Conservation (phyloP, 306 rosid species). For the Vigna angularis region DNA sequence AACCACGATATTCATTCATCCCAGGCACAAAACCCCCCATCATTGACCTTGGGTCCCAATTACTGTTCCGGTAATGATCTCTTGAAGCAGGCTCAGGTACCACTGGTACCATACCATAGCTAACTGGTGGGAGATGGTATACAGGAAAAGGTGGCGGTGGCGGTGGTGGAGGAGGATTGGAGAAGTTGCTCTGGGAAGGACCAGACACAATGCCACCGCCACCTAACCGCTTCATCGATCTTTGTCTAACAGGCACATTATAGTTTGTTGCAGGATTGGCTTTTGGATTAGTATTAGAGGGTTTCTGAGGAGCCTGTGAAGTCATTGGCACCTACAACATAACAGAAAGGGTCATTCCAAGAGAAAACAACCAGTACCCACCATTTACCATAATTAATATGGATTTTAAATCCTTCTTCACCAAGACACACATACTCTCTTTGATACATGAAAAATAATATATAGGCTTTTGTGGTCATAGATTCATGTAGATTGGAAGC, state of each 20-base stretch:
- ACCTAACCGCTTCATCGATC: conserved; percentile 59
- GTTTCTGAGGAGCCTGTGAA: conserved; percentile 60
- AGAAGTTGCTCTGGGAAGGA: conserved; percentile 51
- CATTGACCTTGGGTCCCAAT: conserved; percentile 64
- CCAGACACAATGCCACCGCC: conserved; percentile 56
- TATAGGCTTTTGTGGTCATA: background rate
- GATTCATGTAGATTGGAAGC: too few relatives aligned
- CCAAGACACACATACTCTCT: background rate
- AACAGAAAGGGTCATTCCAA: conserved; percentile 41
- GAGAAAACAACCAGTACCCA: conserved; percentile 14
- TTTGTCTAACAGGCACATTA: conserved; percentile 58
- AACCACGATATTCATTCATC: conserved; percentile 52
- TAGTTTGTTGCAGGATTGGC: conserved; percentile 54
- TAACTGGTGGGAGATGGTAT: conserved; percentile 52
- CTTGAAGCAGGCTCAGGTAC: conserved; percentile 63
- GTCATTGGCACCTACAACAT: conserved; percentile 62
- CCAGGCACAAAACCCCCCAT: conserved; percentile 55
- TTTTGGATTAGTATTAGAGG: conserved; percentile 51
- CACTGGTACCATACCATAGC: conserved; percentile 55
- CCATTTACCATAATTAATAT: background rate
- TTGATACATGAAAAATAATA: background rate
- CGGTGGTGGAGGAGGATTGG: conserved; percentile 64
- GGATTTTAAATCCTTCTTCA: background rate
- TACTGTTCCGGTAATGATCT: conserved; percentile 58
- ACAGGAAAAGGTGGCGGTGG: conserved; percentile 71